Base-by-base conservation (phyloP, 495 filamentous ascomycete species). In the Aspergillus sparsus region DNA sequence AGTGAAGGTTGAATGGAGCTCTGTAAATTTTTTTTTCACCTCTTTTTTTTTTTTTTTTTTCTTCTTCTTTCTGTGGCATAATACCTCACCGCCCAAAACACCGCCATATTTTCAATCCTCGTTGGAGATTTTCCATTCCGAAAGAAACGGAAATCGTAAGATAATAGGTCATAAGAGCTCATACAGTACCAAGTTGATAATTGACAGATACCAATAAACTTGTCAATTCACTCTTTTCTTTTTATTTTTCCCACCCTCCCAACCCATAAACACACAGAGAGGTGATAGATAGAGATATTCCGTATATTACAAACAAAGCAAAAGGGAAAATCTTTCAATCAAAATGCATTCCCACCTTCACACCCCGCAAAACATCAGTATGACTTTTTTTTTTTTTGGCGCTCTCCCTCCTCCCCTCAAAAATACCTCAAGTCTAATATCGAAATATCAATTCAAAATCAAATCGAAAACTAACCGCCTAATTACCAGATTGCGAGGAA, bases 331-430 rank as follows among this genome's bases (percentile, higher is more conserved):
- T 7, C 71, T 27, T 27, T 27, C 21, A 1, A 27, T 27, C 21
- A 86, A 75, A 49, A 98, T 98, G 94, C 94, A 98, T 90, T 94
- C 94, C 27, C 93, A 96, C 75, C 77, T 98, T 5, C 92, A 98
- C 67, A 97, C 91, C 27, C 89, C 92, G 62, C 85, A 96, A 67
- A 97, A 96, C 64, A 77, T 76, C 71, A 92, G 94, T 97, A 83
- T 32, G 78, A 76, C 34, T 31, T 47, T n/a, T n/a, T n/a, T n/a
- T n/a, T n/a, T n/a, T n/a, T n/a, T 34, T 7, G 32, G 7, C 35
- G 50, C 16, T 7, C 21, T 41, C 39, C 33, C 33, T 53, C 15
- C 37, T 51, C 35, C 35, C 49, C 47, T 18, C 61, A 11, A 36
- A 15, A 27, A 41, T 32, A 55, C 64, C 60, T 55, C 21, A 27